Evolutionary conservation across 306 rosid species (phyloP).

Genomic region (Hippophae rhamnoides): DNA sequence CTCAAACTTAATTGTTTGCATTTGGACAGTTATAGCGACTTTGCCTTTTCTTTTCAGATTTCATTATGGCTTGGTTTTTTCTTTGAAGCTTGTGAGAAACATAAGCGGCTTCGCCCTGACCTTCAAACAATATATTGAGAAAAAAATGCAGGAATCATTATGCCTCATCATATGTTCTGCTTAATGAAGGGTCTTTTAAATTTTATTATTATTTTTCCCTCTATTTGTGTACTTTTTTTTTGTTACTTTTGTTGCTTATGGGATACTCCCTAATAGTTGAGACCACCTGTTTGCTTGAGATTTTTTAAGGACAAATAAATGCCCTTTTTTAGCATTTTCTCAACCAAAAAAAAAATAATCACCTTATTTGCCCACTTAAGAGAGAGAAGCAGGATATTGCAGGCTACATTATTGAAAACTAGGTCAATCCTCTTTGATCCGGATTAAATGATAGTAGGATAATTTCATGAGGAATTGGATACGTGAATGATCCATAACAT

Average conservation of each 20-base stretch:
- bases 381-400: too few species aligned
- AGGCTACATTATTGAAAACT: too few species aligned
- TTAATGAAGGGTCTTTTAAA: constrained; percentile 13
- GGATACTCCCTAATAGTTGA: too few species aligned
- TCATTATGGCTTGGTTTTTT: constrained; percentile 39
- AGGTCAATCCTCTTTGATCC: too few species aligned
- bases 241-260: not conserved
- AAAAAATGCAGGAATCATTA: constrained; percentile 20
- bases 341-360: too few species aligned
- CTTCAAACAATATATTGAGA: constrained; percentile 13
- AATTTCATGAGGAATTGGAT: too few species aligned
- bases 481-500: too few species aligned
- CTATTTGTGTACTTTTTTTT: not conserved
- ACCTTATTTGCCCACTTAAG: too few species aligned
- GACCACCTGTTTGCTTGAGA: too few species aligned
- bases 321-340: too few species aligned
- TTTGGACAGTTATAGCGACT: constrained; percentile 5
- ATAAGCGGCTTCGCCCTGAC: constrained; percentile 30
- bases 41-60: constrained; percentile 28
- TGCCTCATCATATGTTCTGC: constrained; percentile 28
- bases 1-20: not conserved
- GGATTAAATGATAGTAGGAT: too few species aligned
- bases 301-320: too few species aligned
- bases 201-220: constrained; percentile 7
- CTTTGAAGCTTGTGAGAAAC: constrained; percentile 47